Conservation (phyloP, 1,284 basidiomycete species). For the Cryptococcus hybrid region DNA sequence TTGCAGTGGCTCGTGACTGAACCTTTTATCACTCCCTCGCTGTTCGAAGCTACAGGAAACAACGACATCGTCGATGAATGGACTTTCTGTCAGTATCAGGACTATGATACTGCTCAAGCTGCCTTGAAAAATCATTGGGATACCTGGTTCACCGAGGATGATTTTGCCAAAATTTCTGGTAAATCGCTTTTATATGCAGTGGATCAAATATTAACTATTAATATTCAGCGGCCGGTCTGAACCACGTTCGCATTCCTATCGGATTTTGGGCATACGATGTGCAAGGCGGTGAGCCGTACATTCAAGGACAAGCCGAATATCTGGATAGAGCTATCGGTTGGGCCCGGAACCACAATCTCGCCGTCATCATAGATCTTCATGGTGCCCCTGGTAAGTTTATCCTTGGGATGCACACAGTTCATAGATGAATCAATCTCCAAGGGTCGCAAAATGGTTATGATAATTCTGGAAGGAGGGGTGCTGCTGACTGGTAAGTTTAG, state of each 20-base stretch:
- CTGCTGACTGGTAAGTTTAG: slow-evolving; percentile 61
- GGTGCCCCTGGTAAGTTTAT: slow-evolving; percentile 61
- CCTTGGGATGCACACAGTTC: no score
- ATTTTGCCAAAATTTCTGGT: slow-evolving; percentile 83
- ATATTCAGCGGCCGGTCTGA: slow-evolving; percentile 59
- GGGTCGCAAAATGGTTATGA: slow-evolving; percentile 74
- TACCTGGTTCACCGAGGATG: slow-evolving; percentile 68
- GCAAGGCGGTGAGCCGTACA: slow-evolving; percentile 74
- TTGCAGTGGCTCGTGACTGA: slow-evolving; percentile 21
- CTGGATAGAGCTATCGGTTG: slow-evolving; percentile 66
- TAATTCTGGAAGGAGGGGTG: slow-evolving; percentile 73
- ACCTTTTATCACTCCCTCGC: slow-evolving; percentile 60
- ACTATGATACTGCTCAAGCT: slow-evolving; percentile 30
- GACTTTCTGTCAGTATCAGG: slow-evolving; percentile 59
- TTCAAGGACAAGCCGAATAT: slow-evolving; percentile 65
- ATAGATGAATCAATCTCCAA: no score
- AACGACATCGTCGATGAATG: slow-evolving; percentile 72
- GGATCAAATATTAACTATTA: not conserved
- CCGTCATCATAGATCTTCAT: slow-evolving; percentile 66
- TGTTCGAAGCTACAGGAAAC: slow-evolving; percentile 80
- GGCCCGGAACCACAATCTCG: slow-evolving; percentile 72
- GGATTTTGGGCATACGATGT: slow-evolving; percentile 80
- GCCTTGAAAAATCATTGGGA: slow-evolving; percentile 46
- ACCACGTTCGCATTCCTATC: slow-evolving; percentile 80
- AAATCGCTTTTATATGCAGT: slow-evolving; percentile 8